Percentiles rank a stretch among this genome's conserved stretches.
Evolutionary conservation across 441 rosid genomes (phyloP).

Genomic region (Erodium texanum): DNA sequence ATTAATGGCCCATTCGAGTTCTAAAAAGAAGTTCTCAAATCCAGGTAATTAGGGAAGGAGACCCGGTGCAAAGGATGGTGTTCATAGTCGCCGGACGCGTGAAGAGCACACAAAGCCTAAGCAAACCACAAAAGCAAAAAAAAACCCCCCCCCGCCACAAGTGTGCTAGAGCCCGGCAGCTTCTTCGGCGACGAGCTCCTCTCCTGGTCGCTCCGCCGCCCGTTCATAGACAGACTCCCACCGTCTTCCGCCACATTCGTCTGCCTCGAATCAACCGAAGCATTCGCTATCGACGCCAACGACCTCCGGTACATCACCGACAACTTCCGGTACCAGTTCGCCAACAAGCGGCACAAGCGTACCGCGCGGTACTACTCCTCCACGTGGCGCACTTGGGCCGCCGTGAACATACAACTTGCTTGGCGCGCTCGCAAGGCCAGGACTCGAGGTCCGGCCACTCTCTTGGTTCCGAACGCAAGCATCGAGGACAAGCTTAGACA

Average conservation of each 20-base stretch:
- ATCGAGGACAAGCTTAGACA: no score
- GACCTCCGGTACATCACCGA: conserved; percentile 49
- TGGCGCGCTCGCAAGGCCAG: conserved; percentile 44
- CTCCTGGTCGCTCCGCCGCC: conserved; percentile 57
- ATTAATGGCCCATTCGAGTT: no score
- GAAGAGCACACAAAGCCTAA: conserved; percentile 38
- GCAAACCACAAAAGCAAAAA: no score
- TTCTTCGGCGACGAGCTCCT: conserved; percentile 60
- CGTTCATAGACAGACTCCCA: conserved; percentile 43
- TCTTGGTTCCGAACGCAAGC: no score
- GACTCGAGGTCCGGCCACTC: conserved; percentile 16
- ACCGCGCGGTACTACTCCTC: conserved; percentile 51
- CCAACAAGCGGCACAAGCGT: conserved; percentile 39
- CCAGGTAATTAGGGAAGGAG: conserved; percentile 57
- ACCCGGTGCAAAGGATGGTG: conserved; percentile 53
- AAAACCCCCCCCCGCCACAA: no score
- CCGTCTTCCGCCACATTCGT: conserved; percentile 53
- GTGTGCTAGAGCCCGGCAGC: conserved; percentile 42
- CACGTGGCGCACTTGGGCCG: conserved; percentile 64
- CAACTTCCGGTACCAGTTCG: conserved; percentile 46
- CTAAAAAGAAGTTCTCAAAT: conserved; percentile 1
- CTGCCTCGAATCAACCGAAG: conserved; percentile 35
- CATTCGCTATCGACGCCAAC: conserved; percentile 33
- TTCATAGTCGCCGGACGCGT: conserved; percentile 39
- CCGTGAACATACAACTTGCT: conserved; percentile 46